Base-by-base conservation (phyloP, 2,329 filamentous ascomycete genomes). In the Torrubiella hemipterigena region DNA sequence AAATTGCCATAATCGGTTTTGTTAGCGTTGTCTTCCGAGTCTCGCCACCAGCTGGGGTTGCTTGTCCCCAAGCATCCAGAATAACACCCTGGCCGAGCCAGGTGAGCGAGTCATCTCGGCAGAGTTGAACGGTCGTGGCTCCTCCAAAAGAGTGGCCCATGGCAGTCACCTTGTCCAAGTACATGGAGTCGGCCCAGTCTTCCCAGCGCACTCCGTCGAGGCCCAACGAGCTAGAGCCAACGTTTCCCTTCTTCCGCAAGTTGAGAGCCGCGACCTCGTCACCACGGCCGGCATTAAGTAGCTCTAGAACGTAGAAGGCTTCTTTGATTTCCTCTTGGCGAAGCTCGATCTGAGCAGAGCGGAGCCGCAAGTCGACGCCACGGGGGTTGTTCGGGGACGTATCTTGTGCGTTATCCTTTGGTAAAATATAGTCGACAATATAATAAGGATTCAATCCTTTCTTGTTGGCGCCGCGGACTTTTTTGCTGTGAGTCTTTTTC, bases 111-210 rank as follows among this genome's bases (percentile, higher is more conserved):
- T 56, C 50, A 30, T 69, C 58, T 14, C 77, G 58, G 20, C 77
- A 56, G 5, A 75, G 59, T 43, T 80, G 73, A 3, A 76, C 63
- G 0, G 69, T 63, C 1, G 75, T 78, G 7, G 75, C 75, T 3
- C 73, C 75, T 13, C 76, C 76, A 40, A 81, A 81, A 2, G 71
- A 77, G 45, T 81, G 76, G 0, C 76, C 75, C 41, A 77, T 68
- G 36, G 70, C 61, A 2, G 73, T 80, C 13, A 77, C 67, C 29
- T 70, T 61, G 17, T 66, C 52, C 5, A 71, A 51, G 33, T 70
- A 62, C 36, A 81, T 67, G 3, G 69, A 55, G 3, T 57, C 55
- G 35, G 61, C 61, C 76, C 75, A 81, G 8, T 56, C 50, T 0
- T 48, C 38, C 75, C 74, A 81, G 31, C 61, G 41, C 21, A 68